Evolutionary conservation across 2,329 filamentous ascomycete genomes (phyloP), one percentile per base, ranked within the genome.

Genomic region (Colletotrichum horii): DNA sequence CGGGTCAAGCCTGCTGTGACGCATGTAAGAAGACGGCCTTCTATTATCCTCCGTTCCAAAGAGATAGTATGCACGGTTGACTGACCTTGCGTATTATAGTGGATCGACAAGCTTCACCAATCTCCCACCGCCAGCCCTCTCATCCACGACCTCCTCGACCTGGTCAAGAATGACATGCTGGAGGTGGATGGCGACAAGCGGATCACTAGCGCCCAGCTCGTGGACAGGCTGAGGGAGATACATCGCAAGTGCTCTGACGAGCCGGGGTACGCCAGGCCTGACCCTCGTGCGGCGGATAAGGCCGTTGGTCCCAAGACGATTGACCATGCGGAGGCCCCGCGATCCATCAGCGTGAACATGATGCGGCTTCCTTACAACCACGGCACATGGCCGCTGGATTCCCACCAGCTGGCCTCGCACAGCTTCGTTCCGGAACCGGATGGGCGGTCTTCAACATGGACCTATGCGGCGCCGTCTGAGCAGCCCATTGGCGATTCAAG

Each of bases 311-410:
- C 43, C 4, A 22, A 16, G 28, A 55, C 3, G 1, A 22, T 2
- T 12, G 26, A 26, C n/a, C 19, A 0, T 26, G 22, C 1, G 1
- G 24, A 64, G 32, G 1, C 38, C 0, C 38, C 38, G 0, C 38
- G 38, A 2, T n/a, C 58, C 28, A n/a, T 70, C 36, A 70, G 67
- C 56, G 67, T 70, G 3, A 70, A 70, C 26, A 70, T 52, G 55
- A 8, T 38, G 1, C 55, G 6, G 6, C 9, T 69, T 12, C 52
- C 66, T 6, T 11, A 34, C 66, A 58, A 6, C 16, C 34, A 26
- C 19, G 19, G 26, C 64, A 55, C 38, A 19, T 48, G 38, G 26
- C 26, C 48, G 6, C 8, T 32, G 19, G 36, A 65, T 8, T 12
- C 28, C 3, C 30, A 38, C 15, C 61, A 64, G n/a, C 4, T n/a